These are phyloP conservation scores for Dendryphion nanum DNA, from an alignment of 2,329 filamentous ascomycete species.

Conservation along the genomic window DNA sequence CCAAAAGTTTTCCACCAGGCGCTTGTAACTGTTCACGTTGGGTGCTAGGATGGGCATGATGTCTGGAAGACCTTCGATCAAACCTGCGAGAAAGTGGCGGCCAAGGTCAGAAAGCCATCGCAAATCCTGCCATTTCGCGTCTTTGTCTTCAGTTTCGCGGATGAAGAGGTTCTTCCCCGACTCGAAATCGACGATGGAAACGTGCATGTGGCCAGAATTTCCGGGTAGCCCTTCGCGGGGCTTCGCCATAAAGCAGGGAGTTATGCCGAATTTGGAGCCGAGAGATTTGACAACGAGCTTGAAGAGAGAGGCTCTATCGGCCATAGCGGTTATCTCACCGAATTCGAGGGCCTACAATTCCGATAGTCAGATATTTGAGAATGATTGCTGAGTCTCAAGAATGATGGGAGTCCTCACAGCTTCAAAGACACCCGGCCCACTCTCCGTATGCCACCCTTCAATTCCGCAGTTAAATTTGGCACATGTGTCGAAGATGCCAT, in stretches of 20 bases:
- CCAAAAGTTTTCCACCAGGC: constrained; percentile 98
- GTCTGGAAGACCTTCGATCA: constrained; percentile 85
- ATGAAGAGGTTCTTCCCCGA: constrained; percentile 82
- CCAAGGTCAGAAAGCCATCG: constrained; percentile 82
- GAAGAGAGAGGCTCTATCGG: constrained; percentile 87
- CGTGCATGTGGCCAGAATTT: constrained; percentile 94
- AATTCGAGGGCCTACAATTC: constrained; percentile 80
- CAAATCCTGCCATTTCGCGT: constrained; percentile 60
- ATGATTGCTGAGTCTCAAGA: not conserved
- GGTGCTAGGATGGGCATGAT: constrained; percentile 95
- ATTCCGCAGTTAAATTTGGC: constrained; percentile 75
- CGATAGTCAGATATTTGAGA: constrained; percentile 37
- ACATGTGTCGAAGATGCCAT: constrained; percentile 80
- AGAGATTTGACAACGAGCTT: constrained; percentile 93
- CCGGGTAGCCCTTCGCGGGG: constrained; percentile 86
- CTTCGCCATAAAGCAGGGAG: constrained; percentile 98
- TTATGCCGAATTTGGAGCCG: constrained; percentile 83
- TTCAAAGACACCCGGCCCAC: constrained; percentile 91
- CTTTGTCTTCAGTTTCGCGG: constrained; percentile 68
- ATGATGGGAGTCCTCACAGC: constrained; percentile 56
- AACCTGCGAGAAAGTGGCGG: constrained; percentile 86
- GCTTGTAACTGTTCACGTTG: constrained; percentile 97
- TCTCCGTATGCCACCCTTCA: constrained; percentile 95
- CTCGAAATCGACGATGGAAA: constrained; percentile 80
- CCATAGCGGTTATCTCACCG: constrained; percentile 83